Conservation (phyloP, 495 filamentous ascomycete species). For the Aspergillus biplanus region DNA sequence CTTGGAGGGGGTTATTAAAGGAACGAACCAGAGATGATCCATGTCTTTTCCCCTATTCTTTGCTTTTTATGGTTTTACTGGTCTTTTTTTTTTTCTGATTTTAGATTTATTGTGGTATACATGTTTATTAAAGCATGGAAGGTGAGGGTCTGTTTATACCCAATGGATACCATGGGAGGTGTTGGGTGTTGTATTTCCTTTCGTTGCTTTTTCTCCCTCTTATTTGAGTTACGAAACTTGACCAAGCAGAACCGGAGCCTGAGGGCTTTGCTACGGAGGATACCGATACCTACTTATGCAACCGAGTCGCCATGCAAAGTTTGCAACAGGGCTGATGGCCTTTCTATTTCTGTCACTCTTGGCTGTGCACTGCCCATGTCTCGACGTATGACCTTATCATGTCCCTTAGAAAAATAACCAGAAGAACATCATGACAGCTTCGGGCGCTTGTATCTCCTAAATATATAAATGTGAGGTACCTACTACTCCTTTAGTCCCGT, state of each 20-base stretch:
- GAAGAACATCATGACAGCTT: no score
- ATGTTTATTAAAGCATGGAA: constrained; percentile 15
- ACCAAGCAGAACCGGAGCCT: not conserved
- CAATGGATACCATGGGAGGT: constrained; percentile 22
- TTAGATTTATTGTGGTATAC: constrained; percentile 1
- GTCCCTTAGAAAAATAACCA: no score
- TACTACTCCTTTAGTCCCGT: no score
- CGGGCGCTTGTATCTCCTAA: no score
- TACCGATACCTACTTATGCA: no score
- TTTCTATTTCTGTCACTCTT: no score
- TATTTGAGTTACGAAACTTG: not conserved
- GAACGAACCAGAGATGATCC: constrained; percentile 29
- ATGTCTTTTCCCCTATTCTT: constrained; percentile 5
- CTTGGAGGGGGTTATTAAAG: constrained; percentile 61
- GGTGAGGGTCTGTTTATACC: constrained; percentile 22
- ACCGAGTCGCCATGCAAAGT: no score
- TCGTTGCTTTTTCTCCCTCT: constrained; percentile 8
- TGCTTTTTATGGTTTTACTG: constrained; percentile 3
- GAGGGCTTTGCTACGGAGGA: no score
- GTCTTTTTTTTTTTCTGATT: constrained; percentile 10
- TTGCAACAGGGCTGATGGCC: no score
- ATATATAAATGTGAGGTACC: no score
- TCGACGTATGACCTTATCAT: no score
- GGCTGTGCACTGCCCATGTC: no score
- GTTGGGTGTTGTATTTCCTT: constrained; percentile 26